phyloP scores from a whole-genome alignment of 768 basidiomycete genomes.

The Phylloporus sp. region DNA sequence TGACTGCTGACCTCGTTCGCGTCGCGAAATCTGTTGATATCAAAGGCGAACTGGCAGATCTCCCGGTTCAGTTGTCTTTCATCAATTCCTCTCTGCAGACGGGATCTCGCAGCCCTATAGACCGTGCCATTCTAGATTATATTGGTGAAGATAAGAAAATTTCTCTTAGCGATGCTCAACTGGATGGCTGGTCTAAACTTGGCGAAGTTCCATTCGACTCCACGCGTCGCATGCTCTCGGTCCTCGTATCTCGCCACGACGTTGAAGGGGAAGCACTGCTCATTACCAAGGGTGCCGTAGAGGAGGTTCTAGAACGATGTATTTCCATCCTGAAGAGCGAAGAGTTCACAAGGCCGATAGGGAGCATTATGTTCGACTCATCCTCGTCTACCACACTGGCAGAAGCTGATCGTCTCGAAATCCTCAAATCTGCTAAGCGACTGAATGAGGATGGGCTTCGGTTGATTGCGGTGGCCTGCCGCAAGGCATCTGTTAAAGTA shows the following conservation, averaged over 20 bases:
- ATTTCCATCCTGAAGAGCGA: constrained; percentile 16
- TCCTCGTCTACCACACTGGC: constrained; percentile 17
- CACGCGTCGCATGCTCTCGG: constrained; percentile 33
- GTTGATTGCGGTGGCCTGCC: constrained; percentile 29
- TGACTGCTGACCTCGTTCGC: constrained; percentile 41
- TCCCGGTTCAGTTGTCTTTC: constrained; percentile 28
- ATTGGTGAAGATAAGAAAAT: constrained; percentile 12
- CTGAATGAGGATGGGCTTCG: constrained; percentile 31
- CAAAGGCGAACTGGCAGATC: constrained; percentile 20
- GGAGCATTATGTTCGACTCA: constrained; percentile 13
- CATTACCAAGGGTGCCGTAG: constrained; percentile 31
- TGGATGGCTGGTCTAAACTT: constrained; percentile 27
- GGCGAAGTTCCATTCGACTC: constrained; percentile 37
- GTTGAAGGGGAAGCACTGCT: constrained; percentile 20
- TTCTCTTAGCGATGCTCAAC: constrained; percentile 2
- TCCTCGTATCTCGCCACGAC: constrained; percentile 29
- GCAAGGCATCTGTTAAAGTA: constrained; percentile 15
- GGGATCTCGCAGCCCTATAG: constrained; percentile 35
- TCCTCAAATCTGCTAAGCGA: constrained; percentile 25
- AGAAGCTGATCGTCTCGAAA: constrained; percentile 15
- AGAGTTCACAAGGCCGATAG: constrained; percentile 12
- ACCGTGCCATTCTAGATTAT: constrained; percentile 32
- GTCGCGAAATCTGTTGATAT: constrained; percentile 28
- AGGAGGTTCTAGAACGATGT: constrained; percentile 32
- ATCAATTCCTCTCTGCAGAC: constrained; percentile 33